These are phyloP conservation scores for Urtica urens DNA, from an alignment of 306 rosid species.

Conservation along the genomic window DNA sequence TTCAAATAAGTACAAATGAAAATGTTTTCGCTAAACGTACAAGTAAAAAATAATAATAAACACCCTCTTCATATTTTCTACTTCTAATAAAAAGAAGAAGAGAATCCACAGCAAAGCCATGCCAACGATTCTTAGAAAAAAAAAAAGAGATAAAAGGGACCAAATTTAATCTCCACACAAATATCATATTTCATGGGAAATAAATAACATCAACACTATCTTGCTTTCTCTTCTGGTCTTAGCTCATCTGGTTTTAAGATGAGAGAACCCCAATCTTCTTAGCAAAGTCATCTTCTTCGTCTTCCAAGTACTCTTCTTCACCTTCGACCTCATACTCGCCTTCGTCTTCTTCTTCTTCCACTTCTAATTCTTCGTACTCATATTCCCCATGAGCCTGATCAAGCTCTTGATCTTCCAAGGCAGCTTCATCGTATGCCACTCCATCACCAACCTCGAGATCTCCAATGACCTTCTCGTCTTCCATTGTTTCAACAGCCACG, in stretches of 20 bases:
- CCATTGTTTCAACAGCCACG: constrained; percentile 26
- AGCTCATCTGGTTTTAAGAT: constrained; percentile 21
- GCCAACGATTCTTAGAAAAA: too few relatives aligned
- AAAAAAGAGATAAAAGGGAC: constrained; percentile 25
- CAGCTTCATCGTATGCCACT: constrained; percentile 34
- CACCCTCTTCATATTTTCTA: constrained; percentile 27
- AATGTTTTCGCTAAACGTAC: constrained; percentile 25
- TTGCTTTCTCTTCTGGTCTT: neutral
- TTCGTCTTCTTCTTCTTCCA: constrained; percentile 61
- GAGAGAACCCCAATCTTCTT: constrained; percentile 85
- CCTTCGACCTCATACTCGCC: constrained; percentile 45
- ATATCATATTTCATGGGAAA: too few relatives aligned
- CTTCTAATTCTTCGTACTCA: constrained; percentile 70
- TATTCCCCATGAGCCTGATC: constrained; percentile 60
- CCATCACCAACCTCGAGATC: constrained; percentile 46
- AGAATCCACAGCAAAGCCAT: constrained; percentile 37
- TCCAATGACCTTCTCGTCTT: constrained; percentile 19
- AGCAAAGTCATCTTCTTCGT: constrained; percentile 82
- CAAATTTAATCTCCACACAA: constrained; percentile 13
- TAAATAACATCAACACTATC: constrained; percentile 8
- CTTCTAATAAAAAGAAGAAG: constrained; percentile 30
- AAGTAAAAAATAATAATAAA: constrained; percentile 15
- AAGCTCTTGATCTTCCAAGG: constrained; percentile 47
- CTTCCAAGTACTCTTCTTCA: constrained; percentile 63
- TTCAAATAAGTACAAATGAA: constrained; percentile 31